These are phyloP conservation scores for Neoscytalidium dimidiatum DNA, from an alignment of 2,329 filamentous ascomycete genomes.

Conservation along the genomic window DNA sequence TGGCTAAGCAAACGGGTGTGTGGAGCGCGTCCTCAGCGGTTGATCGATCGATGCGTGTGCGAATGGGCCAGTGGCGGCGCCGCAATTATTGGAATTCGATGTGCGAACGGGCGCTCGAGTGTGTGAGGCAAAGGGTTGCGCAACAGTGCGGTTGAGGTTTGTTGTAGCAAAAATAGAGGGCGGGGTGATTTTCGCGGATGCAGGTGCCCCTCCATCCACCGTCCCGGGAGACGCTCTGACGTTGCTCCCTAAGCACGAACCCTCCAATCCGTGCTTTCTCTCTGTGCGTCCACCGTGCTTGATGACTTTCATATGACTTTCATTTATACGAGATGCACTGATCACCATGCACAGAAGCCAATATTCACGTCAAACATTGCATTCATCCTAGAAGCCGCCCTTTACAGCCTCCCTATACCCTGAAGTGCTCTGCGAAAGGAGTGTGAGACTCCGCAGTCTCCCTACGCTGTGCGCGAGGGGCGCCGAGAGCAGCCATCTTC, in stretches of 20 bases:
- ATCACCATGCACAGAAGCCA: slow-evolving; percentile 13
- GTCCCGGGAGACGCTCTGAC: background rate
- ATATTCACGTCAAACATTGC: slow-evolving; percentile 18
- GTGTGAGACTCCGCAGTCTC: slow-evolving; percentile 8
- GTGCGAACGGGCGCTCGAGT: background rate
- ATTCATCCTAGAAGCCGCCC: slow-evolving; percentile 15
- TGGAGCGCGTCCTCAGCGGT: background rate
- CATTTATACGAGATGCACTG: background rate
- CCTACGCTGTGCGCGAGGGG: background rate
- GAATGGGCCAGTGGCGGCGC: background rate
- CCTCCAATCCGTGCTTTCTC: background rate
- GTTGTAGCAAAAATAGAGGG: slow-evolving; percentile 3
- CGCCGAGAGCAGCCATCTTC: background rate
- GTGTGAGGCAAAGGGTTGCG: background rate
- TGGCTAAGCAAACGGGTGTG: slow-evolving; percentile 1
- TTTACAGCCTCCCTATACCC: slow-evolving; percentile 3
- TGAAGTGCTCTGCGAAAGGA: slow-evolving; percentile 9
- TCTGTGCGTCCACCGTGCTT: slow-evolving; percentile 8
- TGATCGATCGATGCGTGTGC: background rate
- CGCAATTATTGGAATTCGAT: background rate
- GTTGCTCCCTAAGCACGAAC: slow-evolving; percentile 4
- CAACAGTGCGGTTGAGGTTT: too few species aligned
- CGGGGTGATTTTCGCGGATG: slow-evolving; percentile 17
- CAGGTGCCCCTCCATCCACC: background rate
- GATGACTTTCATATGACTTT: background rate